phyloP scores from a whole-genome alignment of 805 yeast genomes.

The Candida saitoana region DNA sequence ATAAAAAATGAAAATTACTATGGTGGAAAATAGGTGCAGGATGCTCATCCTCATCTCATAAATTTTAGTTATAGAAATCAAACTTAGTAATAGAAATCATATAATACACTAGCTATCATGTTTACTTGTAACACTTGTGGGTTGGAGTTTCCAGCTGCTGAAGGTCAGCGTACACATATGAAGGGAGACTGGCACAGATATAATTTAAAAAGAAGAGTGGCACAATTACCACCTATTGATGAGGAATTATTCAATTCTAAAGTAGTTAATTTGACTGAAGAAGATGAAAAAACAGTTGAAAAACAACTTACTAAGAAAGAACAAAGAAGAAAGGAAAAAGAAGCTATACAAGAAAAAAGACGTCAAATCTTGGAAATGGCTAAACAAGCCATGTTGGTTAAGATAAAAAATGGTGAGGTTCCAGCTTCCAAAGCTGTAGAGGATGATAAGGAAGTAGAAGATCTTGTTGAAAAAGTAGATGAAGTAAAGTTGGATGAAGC shows the following conservation, averaged over 20 bases:
- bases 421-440: conserved; percentile 9
- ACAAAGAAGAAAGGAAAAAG: conserved; percentile 46
- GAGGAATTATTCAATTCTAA: conserved; percentile 37
- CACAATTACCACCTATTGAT: conserved; percentile 46
- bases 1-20: not conserved
- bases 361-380: conserved; percentile 46
- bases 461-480: conserved; percentile 15
- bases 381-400: conserved; percentile 34
- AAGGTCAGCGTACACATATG: conserved; percentile 88
- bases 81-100: not conserved
- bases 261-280: conserved; percentile 17
- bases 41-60: conserved; percentile 1
- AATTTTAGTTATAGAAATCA: too few species aligned
- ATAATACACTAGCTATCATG: conserved; percentile 8
- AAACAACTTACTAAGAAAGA: conserved; percentile 46
- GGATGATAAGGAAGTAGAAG: conserved; percentile 5
- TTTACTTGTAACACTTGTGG: conserved; percentile 86
- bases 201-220: conserved; percentile 89
- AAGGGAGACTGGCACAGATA: conserved; percentile 98
- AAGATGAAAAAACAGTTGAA: conserved; percentile 16
- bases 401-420: conserved; percentile 21
- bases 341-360: conserved; percentile 46
- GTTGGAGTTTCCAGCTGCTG: conserved; percentile 75
- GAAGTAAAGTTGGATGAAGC: conserved; percentile 10
- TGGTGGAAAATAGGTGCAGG: not conserved